Percentiles rank a stretch among this genome's conserved stretches.
phyloP scores from a whole-genome alignment of 2,329 filamentous ascomycete genomes.

The Bertia moriformis region DNA sequence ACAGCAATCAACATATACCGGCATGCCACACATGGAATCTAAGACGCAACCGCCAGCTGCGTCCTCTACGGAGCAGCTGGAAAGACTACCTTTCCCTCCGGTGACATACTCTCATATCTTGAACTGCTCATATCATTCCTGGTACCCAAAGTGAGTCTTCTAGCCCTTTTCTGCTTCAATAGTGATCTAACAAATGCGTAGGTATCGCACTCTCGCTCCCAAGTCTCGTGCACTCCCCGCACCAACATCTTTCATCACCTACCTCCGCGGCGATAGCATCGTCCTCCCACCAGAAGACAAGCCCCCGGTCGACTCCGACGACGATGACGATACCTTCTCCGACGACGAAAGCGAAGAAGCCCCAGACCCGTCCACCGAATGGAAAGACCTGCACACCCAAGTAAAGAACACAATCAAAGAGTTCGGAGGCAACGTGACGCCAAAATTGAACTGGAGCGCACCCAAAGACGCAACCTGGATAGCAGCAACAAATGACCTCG shows the following conservation, averaged over 20 bases:
- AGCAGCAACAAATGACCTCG: constrained; percentile 45
- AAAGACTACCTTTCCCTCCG: constrained; percentile 31
- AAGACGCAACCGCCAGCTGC: not conserved
- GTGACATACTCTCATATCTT: constrained; percentile 48
- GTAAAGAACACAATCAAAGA: constrained; percentile 42
- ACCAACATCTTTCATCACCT: constrained; percentile 39
- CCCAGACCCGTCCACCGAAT: not conserved
- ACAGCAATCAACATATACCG: not conserved
- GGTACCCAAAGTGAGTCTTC: constrained; percentile 35
- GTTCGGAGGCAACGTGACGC: constrained; percentile 47
- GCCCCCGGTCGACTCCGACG: constrained; percentile 5
- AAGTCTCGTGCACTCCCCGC: constrained; percentile 50
- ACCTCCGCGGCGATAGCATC: constrained; percentile 53
- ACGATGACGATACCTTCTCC: constrained; percentile 5
- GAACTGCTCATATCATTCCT: constrained; percentile 51
- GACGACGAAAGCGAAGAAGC: not conserved
- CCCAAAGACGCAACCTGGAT: constrained; percentile 60
- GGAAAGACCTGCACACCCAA: constrained; percentile 33
- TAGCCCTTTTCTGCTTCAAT: not conserved
- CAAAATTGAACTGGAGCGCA: constrained; percentile 57
- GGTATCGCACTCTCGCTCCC: constrained; percentile 44
- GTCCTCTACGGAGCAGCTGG: not conserved
- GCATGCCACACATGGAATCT: not conserved
- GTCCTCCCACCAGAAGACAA: constrained; percentile 27
- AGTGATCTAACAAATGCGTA: constrained; percentile 8